Base-by-base conservation (phyloP, 768 basidiomycete genomes). In the Lentinus tigrinus region DNA sequence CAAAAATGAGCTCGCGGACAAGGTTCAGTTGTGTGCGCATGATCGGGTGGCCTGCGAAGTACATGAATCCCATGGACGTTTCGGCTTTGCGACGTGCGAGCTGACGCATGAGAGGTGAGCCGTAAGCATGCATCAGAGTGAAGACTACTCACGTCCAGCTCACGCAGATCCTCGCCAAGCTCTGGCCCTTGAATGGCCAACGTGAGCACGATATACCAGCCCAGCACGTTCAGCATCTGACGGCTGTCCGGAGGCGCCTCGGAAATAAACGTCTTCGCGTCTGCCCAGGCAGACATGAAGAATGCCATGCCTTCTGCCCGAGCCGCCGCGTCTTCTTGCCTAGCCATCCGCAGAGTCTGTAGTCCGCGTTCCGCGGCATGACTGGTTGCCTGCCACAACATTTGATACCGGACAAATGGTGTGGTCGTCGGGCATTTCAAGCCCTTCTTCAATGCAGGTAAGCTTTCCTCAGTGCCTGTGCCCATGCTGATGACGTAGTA, bases 391-490 rank as follows among this genome's bases (percentile, higher is more conserved):
- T 85, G 80, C 61, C 84, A 81, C 70, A 84, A 75, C 66, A 88
- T 67, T 65, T 78, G 78, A 54, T 78, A 79, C 42, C 77, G 77
- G 4, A 88, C 67, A 57, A 87, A 89, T 2, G 81, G 77, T 11
- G 84, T 79, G 13, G 75, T 78, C 17, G 74, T 66, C 57, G 76
- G 77, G 72, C 82, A 81, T 65, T 83, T 85, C 63, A 88, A 60
- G 2, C 87, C 87, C 65, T 88, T 83, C 75, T 88, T 87, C 59
- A 84, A 80, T 0, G 78, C 83, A 6, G 82, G 78, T 21, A 88
- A 73, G 1, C 83, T 85, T 17, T 77, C 74, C 4, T 75, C 73
- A 34, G 72, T 64, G 60, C 85, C 75, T 0, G 75, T 69, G 0
- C 77, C 75, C 24, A 88, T 72, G 0, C 81, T 78, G 57, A 85